Conservation (phyloP, 306 rosid genomes). For the Alnus glutinosa region DNA sequence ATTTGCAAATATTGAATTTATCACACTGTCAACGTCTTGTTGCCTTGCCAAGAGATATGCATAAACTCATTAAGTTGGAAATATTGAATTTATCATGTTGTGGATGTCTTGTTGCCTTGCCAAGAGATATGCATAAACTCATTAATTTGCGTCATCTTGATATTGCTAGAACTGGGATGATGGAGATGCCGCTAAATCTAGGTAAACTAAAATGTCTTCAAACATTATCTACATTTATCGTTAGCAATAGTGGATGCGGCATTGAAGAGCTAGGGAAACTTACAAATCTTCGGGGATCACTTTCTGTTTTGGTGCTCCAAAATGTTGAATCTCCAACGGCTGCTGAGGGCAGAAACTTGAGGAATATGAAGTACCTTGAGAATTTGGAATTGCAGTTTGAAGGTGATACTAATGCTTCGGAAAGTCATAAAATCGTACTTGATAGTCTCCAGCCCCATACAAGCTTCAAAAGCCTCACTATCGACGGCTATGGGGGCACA, state of each 20-base stretch:
- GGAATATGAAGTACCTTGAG: neutral
- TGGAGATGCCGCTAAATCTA: neutral
- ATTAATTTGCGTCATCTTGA: slow-evolving; percentile 10
- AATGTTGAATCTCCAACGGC: neutral
- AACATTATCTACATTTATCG: neutral
- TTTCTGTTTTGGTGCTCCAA: neutral
- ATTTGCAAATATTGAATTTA: slow-evolving; percentile 1
- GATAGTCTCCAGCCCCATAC: too few species aligned
- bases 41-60: too few species aligned
- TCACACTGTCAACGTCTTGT: too few species aligned
- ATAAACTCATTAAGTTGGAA: too few species aligned
- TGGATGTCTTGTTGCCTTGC: neutral
- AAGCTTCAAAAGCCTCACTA: too few species aligned
- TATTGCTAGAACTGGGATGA: neutral
- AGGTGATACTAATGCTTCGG: neutral
- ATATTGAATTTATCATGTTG: too few species aligned
- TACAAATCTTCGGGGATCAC: neutral
- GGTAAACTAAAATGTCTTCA: neutral
- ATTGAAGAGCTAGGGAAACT: slow-evolving; percentile 18
- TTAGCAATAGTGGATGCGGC: neutral
- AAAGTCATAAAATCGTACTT: too few species aligned
- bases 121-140: neutral
- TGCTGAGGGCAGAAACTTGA: neutral
- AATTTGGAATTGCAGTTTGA: neutral
- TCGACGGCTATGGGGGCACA: too few species aligned